Evolutionary conservation across 176 grass and related monocot species (phyloP), one percentile per base, ranked within the genome.

Genomic region (Alloteropsis semialata): DNA sequence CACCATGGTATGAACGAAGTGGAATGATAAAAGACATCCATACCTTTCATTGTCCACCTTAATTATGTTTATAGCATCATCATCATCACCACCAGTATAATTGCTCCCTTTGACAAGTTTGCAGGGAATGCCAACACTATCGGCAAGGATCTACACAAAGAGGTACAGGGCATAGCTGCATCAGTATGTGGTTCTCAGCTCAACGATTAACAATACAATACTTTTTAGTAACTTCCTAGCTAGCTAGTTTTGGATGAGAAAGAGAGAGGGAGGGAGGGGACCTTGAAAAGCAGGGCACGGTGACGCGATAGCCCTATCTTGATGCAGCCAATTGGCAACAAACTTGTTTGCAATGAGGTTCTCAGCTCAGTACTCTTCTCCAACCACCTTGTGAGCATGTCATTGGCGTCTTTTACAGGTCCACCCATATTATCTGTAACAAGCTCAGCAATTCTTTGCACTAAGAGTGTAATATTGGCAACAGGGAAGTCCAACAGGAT

Each of bases 21-120:
- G 28, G 37, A 88, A 80, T 54, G 50, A 74, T 64, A 10, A 77
- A 77, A 53, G 60, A 21, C 44, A 58, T 53, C 69, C 45, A 82
- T 88, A 99, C 96, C 96, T 96, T 84, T 91, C 91, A 78, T 92
- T 81, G n/a, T 88, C 92, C 89, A 92, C 70, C 86, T 99, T 99
- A 83, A 99, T 93, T 87, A 99, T 99, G 85, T 95, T 99, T 62
- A 99, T 88, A 87, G 93, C 93, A 94, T 99, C 96, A 59, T 99
- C 93, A 67, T 99, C 91, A 56, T 92, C 85, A 53, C 96, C 93
- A 63, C 96, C 93, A 76, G 96, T 99, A 86, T 99, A 99, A 86
- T 99, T 92, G 79, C 96, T 99, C 68, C 96, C 93, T 91, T 99
- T 99, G 72, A 99, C 93, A 63, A 99, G 89, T 82, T 91, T 99